A percentile compares a stretch with the other conserved stretches of the same genome.
These are phyloP conservation scores for Ceratobasidium sp. DNA, from an alignment of 1,284 basidiomycete genomes.

Conservation along the genomic window DNA sequence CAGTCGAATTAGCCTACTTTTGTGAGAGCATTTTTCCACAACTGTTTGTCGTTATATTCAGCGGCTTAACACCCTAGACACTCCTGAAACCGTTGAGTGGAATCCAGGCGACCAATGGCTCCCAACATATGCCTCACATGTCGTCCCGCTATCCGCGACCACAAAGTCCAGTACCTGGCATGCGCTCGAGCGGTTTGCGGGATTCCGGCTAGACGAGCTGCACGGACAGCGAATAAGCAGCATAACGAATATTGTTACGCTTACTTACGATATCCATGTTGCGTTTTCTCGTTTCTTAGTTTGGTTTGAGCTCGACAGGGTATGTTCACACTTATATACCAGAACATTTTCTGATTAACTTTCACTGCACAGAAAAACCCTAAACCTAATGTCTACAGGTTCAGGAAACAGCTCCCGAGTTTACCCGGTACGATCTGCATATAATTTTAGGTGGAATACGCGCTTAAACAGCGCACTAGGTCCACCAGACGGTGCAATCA, in stretches of 20 bases:
- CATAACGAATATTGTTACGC: constrained; percentile 31
- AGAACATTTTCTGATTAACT: not conserved
- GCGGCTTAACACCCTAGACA: constrained; percentile 17
- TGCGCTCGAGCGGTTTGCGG: constrained; percentile 38
- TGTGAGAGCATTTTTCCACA: constrained; percentile 18
- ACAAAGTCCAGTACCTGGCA: constrained; percentile 40
- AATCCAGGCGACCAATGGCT: constrained; percentile 42
- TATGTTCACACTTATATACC: not conserved
- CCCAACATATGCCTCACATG: constrained; percentile 35
- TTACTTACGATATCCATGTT: constrained; percentile 37
- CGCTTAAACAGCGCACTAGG: constrained; percentile 6
- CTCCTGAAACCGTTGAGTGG: constrained; percentile 42
- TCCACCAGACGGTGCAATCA: constrained; percentile 36
- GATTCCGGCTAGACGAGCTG: constrained; percentile 38
- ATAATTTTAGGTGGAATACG: constrained; percentile 1
- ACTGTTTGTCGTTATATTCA: not conserved
- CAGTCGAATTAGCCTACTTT: constrained; percentile 32
- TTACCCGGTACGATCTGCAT: constrained; percentile 34
- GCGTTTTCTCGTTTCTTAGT: constrained; percentile 42
- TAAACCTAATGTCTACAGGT: constrained; percentile 40
- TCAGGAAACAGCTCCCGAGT: constrained; percentile 29
- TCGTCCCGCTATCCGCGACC: constrained; percentile 15
- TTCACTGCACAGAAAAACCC: constrained; percentile 32
- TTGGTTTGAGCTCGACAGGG: constrained; percentile 42
- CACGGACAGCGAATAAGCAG: constrained; percentile 35